phyloP scores from a whole-genome alignment of 139 green algal species.

The Edaphochlamys debaryana region DNA sequence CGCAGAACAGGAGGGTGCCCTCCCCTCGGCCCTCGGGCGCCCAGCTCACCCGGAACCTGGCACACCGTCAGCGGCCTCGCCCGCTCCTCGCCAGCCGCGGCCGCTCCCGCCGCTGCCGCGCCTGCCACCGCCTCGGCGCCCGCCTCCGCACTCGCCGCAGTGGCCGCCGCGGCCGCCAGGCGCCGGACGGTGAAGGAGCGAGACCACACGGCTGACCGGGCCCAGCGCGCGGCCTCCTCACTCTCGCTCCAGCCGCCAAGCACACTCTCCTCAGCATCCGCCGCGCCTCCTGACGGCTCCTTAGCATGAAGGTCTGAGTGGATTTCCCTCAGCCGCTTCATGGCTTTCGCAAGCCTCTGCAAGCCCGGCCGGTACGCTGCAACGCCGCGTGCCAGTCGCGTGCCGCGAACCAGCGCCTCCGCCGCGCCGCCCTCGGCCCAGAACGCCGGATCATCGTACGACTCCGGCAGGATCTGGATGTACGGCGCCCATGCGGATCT shows the following conservation, averaged over 20 bases:
- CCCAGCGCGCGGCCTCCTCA: slow-evolving; percentile 55
- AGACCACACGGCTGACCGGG: slow-evolving; percentile 64
- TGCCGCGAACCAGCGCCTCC: slow-evolving; percentile 52
- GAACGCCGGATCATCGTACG: slow-evolving; percentile 50
- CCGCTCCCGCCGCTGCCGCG: too few relatives aligned
- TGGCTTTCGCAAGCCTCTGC: slow-evolving; percentile 16
- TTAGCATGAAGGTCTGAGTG: not conserved
- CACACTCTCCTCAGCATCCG: not conserved
- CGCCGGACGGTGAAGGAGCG: slow-evolving; percentile 64
- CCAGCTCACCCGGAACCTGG: slow-evolving; percentile 15
- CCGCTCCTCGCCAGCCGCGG: not conserved
- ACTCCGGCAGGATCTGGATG: slow-evolving; percentile 52
- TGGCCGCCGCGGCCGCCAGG: not conserved
- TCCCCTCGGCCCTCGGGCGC: too few relatives aligned
- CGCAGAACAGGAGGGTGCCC: too few relatives aligned
- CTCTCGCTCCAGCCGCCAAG: slow-evolving; percentile 45
- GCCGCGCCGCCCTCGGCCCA: slow-evolving; percentile 10
- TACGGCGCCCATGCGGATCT: slow-evolving; percentile 55
- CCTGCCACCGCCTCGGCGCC: not conserved
- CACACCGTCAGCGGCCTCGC: slow-evolving; percentile 3
- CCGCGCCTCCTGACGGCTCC: not conserved
- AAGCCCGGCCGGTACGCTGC: slow-evolving; percentile 39
- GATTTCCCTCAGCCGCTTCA: slow-evolving; percentile 38
- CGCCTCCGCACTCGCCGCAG: not conserved
- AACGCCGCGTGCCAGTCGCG: slow-evolving; percentile 50